Evolutionary conservation across 371 early-diverging fungal species (phyloP).

Genomic region (Circinella minor): DNA sequence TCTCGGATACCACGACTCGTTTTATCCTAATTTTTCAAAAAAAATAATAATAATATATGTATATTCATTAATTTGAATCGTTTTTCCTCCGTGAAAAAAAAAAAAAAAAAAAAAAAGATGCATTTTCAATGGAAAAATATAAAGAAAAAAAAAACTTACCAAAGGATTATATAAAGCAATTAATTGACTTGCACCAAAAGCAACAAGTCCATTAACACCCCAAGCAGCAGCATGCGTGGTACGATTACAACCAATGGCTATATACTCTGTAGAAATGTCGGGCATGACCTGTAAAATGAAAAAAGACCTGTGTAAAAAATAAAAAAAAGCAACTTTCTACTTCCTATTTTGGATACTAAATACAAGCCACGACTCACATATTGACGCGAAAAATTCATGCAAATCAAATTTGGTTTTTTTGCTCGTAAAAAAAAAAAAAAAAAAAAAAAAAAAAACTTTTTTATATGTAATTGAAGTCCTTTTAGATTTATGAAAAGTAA

Average conservation of each 20-base stretch:
- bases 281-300: conserved; percentile 8
- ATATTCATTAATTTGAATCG: background rate
- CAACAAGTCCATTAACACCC: conserved; percentile 69
- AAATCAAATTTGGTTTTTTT: no score
- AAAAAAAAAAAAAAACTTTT: no score
- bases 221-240: conserved; percentile 73
- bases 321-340: no score
- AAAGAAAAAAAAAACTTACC: conserved; percentile 47
- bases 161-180: conserved; percentile 80
- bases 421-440: no score
- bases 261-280: conserved; percentile 55
- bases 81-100: background rate
- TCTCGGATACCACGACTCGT: conserved; percentile 56
- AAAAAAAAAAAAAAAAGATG: background rate
- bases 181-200: conserved; percentile 74
- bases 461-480: no score
- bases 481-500: no score
- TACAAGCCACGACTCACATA: no score
- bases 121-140: background rate
- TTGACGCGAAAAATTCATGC: no score
- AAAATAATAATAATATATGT: background rate
- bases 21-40: conserved; percentile 43
- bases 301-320: no score
- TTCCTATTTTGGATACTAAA: no score
- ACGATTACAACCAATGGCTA: conserved; percentile 74